Evolutionary conservation across 306 rosid genomes (phyloP).

Genomic region (Malus orientalis): DNA sequence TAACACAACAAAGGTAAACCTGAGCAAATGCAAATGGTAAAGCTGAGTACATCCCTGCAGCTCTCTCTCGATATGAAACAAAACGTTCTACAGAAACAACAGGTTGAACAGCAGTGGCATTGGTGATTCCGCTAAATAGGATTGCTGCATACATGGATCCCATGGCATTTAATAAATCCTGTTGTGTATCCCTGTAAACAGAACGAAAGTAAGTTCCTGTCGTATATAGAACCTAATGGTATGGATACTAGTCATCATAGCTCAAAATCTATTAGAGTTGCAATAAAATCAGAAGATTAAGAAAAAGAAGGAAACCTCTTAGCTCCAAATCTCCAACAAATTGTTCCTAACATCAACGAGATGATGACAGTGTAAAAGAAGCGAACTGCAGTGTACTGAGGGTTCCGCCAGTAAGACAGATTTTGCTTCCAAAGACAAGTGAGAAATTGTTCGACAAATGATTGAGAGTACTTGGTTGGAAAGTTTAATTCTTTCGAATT

Average conservation of each 20-base stretch:
- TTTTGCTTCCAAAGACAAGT: constrained; percentile 98
- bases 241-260: background rate
- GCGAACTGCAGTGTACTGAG: constrained; percentile 94
- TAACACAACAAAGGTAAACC: constrained; percentile 34
- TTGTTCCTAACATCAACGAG: constrained; percentile 89
- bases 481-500: constrained; percentile 70
- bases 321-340: constrained; percentile 95
- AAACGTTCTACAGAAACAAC: constrained; percentile 92
- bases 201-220: background rate
- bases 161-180: constrained; percentile 89
- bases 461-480: constrained; percentile 70
- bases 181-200: constrained; percentile 63
- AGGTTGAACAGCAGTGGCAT: constrained; percentile 91
- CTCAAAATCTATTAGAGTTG: background rate
- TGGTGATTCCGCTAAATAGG: constrained; percentile 84
- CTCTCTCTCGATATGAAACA: constrained; percentile 92
- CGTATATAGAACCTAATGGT: background rate
- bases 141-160: constrained; percentile 89
- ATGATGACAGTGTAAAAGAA: constrained; percentile 87
- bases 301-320: constrained; percentile 42
- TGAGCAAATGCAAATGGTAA: constrained; percentile 94
- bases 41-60: constrained; percentile 95
- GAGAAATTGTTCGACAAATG: constrained; percentile 73
- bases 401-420: constrained; percentile 92
- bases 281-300: background rate